Evolutionary conservation across 768 basidiomycete species (phyloP), one percentile per base, ranked within the genome.

Genomic region (Tylopilus vinaceipallidus): DNA sequence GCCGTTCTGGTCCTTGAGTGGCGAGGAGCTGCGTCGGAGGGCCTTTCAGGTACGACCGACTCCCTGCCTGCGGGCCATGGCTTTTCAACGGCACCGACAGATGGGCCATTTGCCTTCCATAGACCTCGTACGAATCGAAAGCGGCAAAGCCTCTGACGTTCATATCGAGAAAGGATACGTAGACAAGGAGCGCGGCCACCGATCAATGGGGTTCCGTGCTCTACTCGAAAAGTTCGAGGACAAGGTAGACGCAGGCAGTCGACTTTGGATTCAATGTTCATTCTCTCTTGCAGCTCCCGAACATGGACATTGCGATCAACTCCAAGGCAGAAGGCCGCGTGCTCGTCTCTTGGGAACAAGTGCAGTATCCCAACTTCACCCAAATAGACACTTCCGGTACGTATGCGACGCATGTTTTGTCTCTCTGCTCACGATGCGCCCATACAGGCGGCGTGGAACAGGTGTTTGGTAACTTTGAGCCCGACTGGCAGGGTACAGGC

Each of bases 261-360:
- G 16, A 16, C 22, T 39, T 17, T 8, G 14, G 17, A 32, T 29
- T 2, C 29, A 3, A 23, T 37, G 3, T 22, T 53, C 14, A 57
- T 30, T 10, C 9, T 17, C 4, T 4, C 26, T 33, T 20, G 32
- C 38, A 93, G 84, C 78, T 98, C 4, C 95, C 95, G 12, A 84
- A 98, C 72, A 85, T 99, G 85, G 88, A 97, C 59, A 84, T 99
- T 56, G 83, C 97, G 0, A 83, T 99, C 70, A 98, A 98, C 59
- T 83, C 89, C 20, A 89, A 87, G 71, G 88, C 94, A 1, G 97
- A 98, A 71, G 91, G 95, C 11, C 85, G 97, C 14, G 83, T 99
- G 8, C 75, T 99, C 13, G 86, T 95, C 5, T 89, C 93, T 35
- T 97, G 94, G 93, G 93, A 95, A 64, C 82, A 90, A 58, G 75